These are phyloP conservation scores for Dendrobium huoshanense DNA, from an alignment of 106 monocot genomes.

Conservation along the genomic window DNA sequence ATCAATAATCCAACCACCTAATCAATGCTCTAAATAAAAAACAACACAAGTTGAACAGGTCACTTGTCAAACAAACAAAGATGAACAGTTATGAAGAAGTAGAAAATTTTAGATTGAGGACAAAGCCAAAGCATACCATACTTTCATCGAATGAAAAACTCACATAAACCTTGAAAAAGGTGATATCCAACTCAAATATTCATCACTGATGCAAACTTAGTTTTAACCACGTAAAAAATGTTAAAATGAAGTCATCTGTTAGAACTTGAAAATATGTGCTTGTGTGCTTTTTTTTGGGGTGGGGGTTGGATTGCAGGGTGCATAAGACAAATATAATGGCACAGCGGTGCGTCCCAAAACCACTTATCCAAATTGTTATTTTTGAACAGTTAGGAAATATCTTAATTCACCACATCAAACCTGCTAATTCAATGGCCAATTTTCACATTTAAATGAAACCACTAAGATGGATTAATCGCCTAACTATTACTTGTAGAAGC, in stretches of 20 bases:
- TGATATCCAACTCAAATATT: no score
- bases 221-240: no score
- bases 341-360: not conserved
- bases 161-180: no score
- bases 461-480: not conserved
- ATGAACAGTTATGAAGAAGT: no score
- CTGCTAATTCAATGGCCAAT: not conserved
- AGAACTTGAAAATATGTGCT: not conserved
- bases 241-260: not conserved
- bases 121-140: no score
- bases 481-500: not conserved
- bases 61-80: no score
- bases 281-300: not conserved
- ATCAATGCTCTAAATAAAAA: no score
- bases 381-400: not conserved
- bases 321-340: no score
- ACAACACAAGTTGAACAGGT: no score
- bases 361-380: not conserved
- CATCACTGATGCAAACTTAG: no score
- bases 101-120: no score
- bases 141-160: no score
- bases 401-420: not conserved
- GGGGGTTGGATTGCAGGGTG: not conserved
- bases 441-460: not conserved
- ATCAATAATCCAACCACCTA: not conserved